Evolutionary conservation across 83 land plant species (phyloP), one percentile per base, ranked within the genome.

Genomic region (Diphasiastrum complanatum): DNA sequence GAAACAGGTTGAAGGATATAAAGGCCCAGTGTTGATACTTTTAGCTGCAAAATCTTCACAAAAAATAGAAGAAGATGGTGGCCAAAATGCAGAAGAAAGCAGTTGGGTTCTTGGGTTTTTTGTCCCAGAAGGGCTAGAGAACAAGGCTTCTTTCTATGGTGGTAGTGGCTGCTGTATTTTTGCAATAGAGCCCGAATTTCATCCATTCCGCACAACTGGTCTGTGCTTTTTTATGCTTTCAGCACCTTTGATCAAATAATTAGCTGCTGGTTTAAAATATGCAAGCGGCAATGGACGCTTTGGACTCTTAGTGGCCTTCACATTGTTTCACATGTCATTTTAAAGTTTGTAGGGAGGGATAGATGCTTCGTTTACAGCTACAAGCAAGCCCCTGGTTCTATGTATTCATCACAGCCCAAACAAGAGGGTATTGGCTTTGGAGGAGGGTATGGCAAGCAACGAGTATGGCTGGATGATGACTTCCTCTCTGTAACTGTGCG

Each of bases 341-440:
- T n/a, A n/a, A n/a, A n/a, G n/a, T n/a, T 28, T 35, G 33, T 81
- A 87, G 95, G 97, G 33, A 81, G 62, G 61, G 91, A 78, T 34
- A 83, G 80, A 69, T 85, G 83, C 66, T 88, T 66, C 74, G 76
- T 91, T 3, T 91, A 91, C 49, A 82, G 87, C 60, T 85, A 82
- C 59, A 69, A 76, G 70, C 80, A 73, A 65, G 71, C 77, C 64
- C 61, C 79, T 45, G 75, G 76, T 14, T 75, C 66, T 37, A 72
- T 71, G 10, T 87, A 87, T 65, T 79, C 83, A 19, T 35, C 80
- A 47, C 67, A 78, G 43, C 95, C 87, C 49, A 85, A 73, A 54
- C 85, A 84, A 68, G 82, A 75, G 22, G 96, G 91, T 5, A 73
- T 92, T 75, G 95, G 75, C 48, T 92, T 88, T 71, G 97, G 97